Conservation (phyloP, 768 basidiomycete species). For the Amanita fuliginea region DNA sequence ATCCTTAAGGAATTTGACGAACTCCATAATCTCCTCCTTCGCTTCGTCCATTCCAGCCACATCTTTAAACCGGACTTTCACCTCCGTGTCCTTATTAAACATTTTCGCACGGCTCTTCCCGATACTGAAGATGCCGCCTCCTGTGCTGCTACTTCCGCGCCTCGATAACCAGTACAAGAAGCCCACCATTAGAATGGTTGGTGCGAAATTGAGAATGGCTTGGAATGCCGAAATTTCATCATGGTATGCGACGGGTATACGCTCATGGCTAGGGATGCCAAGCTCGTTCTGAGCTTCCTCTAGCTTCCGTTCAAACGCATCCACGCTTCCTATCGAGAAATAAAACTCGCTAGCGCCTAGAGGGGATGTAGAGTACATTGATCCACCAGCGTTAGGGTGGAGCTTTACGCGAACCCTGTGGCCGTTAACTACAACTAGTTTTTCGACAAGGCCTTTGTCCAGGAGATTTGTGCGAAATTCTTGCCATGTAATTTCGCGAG, state of each 20-base stretch:
- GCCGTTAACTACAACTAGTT: constrained; percentile 84
- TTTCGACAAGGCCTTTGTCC: constrained; percentile 92
- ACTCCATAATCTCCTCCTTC: constrained; percentile 99
- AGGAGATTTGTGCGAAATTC: constrained; percentile 97
- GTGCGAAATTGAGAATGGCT: constrained; percentile 82
- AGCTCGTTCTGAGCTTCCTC: constrained; percentile 91
- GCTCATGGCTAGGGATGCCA: constrained; percentile 82
- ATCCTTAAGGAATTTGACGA: constrained; percentile 97
- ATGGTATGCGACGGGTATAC: constrained; percentile 94
- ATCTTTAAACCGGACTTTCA: constrained; percentile 89
- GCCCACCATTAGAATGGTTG: constrained; percentile 87
- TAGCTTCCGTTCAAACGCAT: constrained; percentile 90
- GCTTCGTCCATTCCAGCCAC: constrained; percentile 99
- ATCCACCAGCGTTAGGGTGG: constrained; percentile 79
- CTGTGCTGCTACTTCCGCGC: constrained; percentile 51
- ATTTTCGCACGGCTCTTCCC: constrained; percentile 92
- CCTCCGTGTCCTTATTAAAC: constrained; percentile 95
- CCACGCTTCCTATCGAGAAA: constrained; percentile 97
- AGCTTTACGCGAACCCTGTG: constrained; percentile 85
- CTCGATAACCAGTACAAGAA: constrained; percentile 84
- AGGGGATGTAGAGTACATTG: constrained; percentile 56
- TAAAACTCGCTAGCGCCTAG: constrained; percentile 58
- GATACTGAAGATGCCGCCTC: constrained; percentile 92
- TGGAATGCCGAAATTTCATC: constrained; percentile 84
- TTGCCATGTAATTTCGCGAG: constrained; percentile 98